Evolutionary conservation across 495 filamentous ascomycete genomes (phyloP), one percentile per base, ranked within the genome.

Genomic region (Thermothielavioides terrestris): DNA sequence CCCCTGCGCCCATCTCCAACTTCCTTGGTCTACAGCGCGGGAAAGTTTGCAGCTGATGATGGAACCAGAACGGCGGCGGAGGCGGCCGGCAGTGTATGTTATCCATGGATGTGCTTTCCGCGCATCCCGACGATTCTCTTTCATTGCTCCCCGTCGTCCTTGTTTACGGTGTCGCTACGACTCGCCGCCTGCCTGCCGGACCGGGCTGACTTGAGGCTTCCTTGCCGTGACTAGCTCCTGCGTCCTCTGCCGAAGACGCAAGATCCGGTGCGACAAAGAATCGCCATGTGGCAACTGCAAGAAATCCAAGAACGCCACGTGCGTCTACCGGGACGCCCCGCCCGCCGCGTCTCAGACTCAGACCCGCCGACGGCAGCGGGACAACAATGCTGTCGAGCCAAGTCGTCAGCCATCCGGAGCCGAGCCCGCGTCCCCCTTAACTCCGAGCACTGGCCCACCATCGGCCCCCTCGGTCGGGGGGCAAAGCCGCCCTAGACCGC

Each of bases 231-330:
- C 4, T 28, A 63, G 60, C 5, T 55, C 54, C 30, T 72, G 68
- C 52, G 50, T 57, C 6, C 60, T 57, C 8, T 72, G 69, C 39
- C 44, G 68, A 9, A 30, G 42, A 21, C 60, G 68, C 1, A 72
- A 72, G 32, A 52, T 68, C 32, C 61, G 63, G 10, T 71, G 68
- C 47, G 53, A 71, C 34, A 59, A 66, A 14, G 49, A 57, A 14
- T 41, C 37, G 22, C 68, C 68, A 7, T 71, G 68, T 39, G 73
- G 64, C 50, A 76, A 78, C 50, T 79, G 77, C 43, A 1, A 69
- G 1, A 67, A 67, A 9, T 72, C 74, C 2, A 71, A 63, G 45
- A 73, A 60, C 36, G 59, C 44, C 2, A 48, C 26, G 8, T 79
- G 76, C 55, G 52, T 62, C 2, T 80, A 76, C 53, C n/a, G 42